Evolutionary conservation across 768 basidiomycete genomes (phyloP), one percentile per base, ranked within the genome.

Genomic region (Termitomyces bulborhizus): DNA sequence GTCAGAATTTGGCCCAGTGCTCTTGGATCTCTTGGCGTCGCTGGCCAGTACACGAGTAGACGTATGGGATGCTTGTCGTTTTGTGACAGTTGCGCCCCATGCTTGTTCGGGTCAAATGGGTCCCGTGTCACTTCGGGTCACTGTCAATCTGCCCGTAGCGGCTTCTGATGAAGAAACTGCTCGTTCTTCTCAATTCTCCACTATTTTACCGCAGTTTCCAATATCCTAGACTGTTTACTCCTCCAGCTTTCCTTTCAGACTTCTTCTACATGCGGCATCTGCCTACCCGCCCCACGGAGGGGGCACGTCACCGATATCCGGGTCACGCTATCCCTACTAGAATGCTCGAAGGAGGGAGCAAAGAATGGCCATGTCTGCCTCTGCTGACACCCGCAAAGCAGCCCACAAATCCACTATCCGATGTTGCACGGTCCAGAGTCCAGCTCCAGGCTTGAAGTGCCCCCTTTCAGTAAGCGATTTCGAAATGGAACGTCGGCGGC

Each of bases 401-500:
- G 15, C 32, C 32, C 42, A 53, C 42, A 53, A 52, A 44, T n/a
- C 51, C 16, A 36, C 16, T 32, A 24, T 43, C 29, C 21, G n/a
- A 16, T 40, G 16, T 27, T 18, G 12, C 18, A 32, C 40, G 15
- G 36, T 32, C 48, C 41, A 49, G 44, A 46, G 41, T 51, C 37
- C 31, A 29, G 21, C 37, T 43, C 49, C 24, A 53, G 41, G 27
- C 53, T 41, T 43, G 15, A 42, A 27, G 4, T 32, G 31, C 16
- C 29, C 46, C 21, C 50, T 32, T 47, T 29, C 45, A 41, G 27
- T 18, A 43, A 36, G 26, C 4, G 15, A 0, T 6, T 59, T 55
- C 57, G 47, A 58, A 55, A 55, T 51, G 50, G 54, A 58, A 58
- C 45, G 15, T 34, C 31, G 40, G 11, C 40, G 51, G 40, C 49